Base-by-base conservation (phyloP, 768 basidiomycete species). In the Auricularia heimuer region DNA sequence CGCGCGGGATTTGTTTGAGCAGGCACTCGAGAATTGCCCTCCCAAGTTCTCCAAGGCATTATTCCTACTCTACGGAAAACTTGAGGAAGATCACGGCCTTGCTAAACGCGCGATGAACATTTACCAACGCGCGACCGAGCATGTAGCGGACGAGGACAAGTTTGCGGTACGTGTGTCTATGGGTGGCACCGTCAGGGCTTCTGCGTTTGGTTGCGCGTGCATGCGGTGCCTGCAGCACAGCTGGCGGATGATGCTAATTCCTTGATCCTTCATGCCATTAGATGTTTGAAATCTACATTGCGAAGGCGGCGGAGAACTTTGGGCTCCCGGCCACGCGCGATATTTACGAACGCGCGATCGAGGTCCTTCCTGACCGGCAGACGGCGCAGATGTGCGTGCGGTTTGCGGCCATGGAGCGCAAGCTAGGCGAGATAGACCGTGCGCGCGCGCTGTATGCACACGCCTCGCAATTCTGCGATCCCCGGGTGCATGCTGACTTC, bases 381-480 rank as follows among this genome's bases (percentile, higher is more conserved):
- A 97, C 96, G 0, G 94, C 96, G 21, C 90, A 95, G 75, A 98
- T 98, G 93, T 98, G 95, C 74, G 81, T 98, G 24, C 91, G 94
- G 56, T 99, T 98, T 74, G 96, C 97, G 3, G 84, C 85, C 39
- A 85, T 99, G 70, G 97, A 99, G 75, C 88, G 96, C 69, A 99
- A 99, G 74, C 85, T 99, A 42, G 97, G 97, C 63, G 97, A 99
- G 79, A 98, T 99, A 75, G 97, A 99, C 77, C 84, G 97, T 33
- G 97, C 97, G 12, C 86, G 97, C 61, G 90, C 94, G 1, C 90
- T 98, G 69, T 98, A 96, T 70, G 96, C 94, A 1, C 96, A 98
- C 72, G 96, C 97, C 0, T 94, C 92, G 21, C 97, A 99, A 72
- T 98, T 99, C 83, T 99, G 96, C 75, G 96, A 98, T 73, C 96